Base-by-base conservation (phyloP, 2,329 filamentous ascomycete genomes). In the Sporothrix phasma region DNA sequence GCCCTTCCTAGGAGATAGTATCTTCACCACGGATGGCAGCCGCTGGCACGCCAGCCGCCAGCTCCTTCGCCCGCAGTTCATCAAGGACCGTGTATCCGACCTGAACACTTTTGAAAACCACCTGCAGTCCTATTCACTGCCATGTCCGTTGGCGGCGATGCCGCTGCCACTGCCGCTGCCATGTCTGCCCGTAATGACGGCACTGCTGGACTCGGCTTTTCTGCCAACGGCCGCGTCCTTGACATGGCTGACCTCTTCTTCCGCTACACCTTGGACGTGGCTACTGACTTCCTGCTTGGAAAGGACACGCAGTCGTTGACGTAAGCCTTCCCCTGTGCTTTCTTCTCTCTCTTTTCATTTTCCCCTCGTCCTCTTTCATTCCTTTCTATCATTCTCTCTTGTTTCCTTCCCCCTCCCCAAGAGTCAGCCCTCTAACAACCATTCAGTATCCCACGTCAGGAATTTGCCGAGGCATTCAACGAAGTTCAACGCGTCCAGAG, bases 251-350 rank as follows among this genome's bases (percentile, higher is more conserved):
- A 92, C 66, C 78, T 96, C 63, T 88, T 96, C 76, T 95, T 91
- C 78, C 82, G 89, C n/a, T 88, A 87, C 71, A 92, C 91, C 0
- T 81, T 97, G 31, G 92, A 96, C 74, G 87, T 89, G 7, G 86
- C 90, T 1, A 96, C 92, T 0, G 89, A 95, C 69, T 96, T 96
- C 72, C 77, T 97, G 31, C 83, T 96, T 2, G 92, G 92, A 3
- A 80, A 86, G 66, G 88, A 88, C 67, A 87, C 92, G 22, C 84
- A 83, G 70, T 83, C 81, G 34, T 74, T 85, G n/a, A 79, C 77
- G 80, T 83, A 70, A n/a, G n/a, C n/a, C n/a, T n/a, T n/a, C n/a
- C n/a, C n/a, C n/a, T 71, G 75, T 66, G 5, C 39, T 13, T n/a
- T 17, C 17, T 7, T 43, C 4, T 43, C 17, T 37, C 22, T 19